Conservation (phyloP, 306 rosid genomes). For the Clitoria ternatea region DNA sequence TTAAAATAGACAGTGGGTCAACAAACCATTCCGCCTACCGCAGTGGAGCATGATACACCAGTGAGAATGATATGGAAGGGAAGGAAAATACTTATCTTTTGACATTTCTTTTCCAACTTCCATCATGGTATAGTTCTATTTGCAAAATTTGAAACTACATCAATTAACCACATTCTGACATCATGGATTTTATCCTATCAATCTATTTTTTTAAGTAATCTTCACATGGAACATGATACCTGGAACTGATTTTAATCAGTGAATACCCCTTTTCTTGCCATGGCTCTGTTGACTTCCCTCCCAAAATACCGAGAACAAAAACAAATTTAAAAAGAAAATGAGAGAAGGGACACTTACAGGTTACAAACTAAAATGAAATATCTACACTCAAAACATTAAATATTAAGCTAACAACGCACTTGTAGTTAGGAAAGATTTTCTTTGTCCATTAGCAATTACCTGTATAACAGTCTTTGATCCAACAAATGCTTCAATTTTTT, state of each 20-base stretch:
- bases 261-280: neutral
- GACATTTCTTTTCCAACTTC: neutral
- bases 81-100: neutral
- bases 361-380: neutral
- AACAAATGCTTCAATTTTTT: conserved; percentile 81
- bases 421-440: neutral
- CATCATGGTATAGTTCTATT: neutral
- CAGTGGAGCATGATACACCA: neutral
- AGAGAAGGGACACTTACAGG: neutral
- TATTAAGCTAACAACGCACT: neutral
- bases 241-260: neutral
- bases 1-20: neutral
- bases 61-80: neutral
- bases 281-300: neutral
- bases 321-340: neutral
- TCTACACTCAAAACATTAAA: neutral
- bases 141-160: neutral
- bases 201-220: neutral
- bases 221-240: neutral
- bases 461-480: conserved; percentile 85
- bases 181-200: neutral
- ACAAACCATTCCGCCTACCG: neutral
- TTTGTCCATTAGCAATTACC: conserved; percentile 36
- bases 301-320: neutral
- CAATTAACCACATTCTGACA: neutral